Conservation (phyloP, 441 rosid genomes). For the Arabidopsis lyrata region DNA sequence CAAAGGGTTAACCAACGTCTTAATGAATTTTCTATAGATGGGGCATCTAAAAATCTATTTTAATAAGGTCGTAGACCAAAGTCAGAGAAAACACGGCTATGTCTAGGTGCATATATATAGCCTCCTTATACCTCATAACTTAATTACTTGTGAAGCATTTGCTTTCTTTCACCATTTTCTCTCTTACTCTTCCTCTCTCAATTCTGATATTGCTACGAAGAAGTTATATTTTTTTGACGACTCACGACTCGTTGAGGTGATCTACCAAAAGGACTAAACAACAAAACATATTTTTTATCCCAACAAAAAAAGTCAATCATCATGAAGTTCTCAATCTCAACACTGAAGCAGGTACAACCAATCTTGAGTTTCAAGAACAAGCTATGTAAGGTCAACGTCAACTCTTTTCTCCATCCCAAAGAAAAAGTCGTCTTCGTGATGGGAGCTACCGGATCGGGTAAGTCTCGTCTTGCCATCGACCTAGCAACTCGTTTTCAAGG, state of each 20-base stretch:
- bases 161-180: background rate
- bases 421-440: conserved; percentile 75
- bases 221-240: conserved; percentile 7
- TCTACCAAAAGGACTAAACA: conserved; percentile 26
- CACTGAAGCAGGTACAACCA: conserved; percentile 63
- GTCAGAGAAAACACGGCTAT: conserved; percentile 16
- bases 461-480: conserved; percentile 79
- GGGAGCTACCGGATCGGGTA: conserved; percentile 83
- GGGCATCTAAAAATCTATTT: conserved; percentile 21
- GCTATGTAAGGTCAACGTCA: conserved; percentile 42
- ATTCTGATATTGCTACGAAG: conserved; percentile 4
- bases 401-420: conserved; percentile 55
- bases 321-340: conserved; percentile 57
- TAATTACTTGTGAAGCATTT: conserved; percentile 32
- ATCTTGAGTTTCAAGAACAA: conserved; percentile 54
- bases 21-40: background rate
- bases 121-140: conserved; percentile 30
- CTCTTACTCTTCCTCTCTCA: conserved; percentile 1
- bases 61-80: conserved; percentile 5
- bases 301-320: conserved; percentile 21
- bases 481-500: conserved; percentile 64
- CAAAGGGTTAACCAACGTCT: background rate
- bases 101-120: conserved; percentile 26
- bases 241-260: conserved; percentile 20
- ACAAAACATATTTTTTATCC: background rate